Evolutionary conservation across 257 asterid genomes (phyloP).

Genomic region (Nicotiana undulata): DNA sequence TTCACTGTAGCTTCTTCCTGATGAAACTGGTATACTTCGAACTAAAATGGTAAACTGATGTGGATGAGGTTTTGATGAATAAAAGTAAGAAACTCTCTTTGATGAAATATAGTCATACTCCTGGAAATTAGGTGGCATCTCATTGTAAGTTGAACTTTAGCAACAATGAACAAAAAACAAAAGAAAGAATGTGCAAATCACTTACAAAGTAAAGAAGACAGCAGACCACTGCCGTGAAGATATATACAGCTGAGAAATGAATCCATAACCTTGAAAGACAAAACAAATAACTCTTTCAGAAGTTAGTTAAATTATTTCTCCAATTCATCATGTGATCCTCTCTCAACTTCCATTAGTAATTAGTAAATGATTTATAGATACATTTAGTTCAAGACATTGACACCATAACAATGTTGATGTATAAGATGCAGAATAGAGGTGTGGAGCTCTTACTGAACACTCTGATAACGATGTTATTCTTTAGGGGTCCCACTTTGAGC

Average conservation of each 20-base stretch:
- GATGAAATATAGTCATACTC: constrained; percentile 75
- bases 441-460: not conserved
- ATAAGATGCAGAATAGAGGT: not conserved
- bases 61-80: constrained; percentile 72
- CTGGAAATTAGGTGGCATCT: constrained; percentile 40
- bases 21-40: constrained; percentile 70
- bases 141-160: constrained; percentile 4
- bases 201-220: constrained; percentile 91
- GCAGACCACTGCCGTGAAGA: constrained; percentile 91
- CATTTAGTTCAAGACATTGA: not conserved
- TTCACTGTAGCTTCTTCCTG: constrained; percentile 63
- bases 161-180: constrained; percentile 1
- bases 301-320: not conserved
- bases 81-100: constrained; percentile 60
- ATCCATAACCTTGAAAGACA: constrained; percentile 85
- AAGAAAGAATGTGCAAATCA: constrained; percentile 16
- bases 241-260: constrained; percentile 82
- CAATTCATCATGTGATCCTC: not conserved
- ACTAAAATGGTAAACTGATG: constrained; percentile 76
- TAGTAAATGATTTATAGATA: not conserved
- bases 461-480: not conserved
- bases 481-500: not conserved
- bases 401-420: not conserved
- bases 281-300: constrained; percentile 3
- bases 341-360: not conserved